Conservation (phyloP, 2,329 filamentous ascomycete species). For the Alternaria ethzedia region DNA sequence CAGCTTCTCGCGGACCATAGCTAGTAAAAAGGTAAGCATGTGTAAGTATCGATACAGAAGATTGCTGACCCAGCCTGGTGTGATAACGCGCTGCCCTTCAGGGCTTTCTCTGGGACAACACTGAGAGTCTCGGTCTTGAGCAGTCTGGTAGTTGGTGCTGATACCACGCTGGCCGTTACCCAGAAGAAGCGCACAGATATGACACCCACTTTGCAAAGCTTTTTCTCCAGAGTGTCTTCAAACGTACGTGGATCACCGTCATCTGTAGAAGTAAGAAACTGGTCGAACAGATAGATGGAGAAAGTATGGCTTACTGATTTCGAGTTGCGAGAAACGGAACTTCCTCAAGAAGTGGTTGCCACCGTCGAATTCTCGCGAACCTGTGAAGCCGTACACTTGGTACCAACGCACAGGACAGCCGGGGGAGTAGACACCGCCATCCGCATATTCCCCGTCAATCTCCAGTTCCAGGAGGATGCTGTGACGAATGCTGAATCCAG, state of each 20-base stretch:
- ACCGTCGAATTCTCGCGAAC: neutral
- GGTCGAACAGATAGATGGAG: no score
- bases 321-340: conserved; percentile 31
- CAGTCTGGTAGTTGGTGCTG: no score
- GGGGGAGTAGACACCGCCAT: neutral
- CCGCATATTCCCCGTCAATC: neutral
- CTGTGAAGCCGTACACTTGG: rapidly evolving
- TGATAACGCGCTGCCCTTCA: conserved; percentile 25
- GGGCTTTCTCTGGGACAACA: conserved; percentile 26
- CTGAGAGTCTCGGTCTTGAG: neutral
- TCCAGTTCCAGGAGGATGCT: neutral
- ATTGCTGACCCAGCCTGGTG: conserved; percentile 15
- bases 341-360: conserved; percentile 8
- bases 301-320: no score
- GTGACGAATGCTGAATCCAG: neutral
- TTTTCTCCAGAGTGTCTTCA: conserved; percentile 1
- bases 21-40: neutral
- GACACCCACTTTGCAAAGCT: conserved; percentile 17
- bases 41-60: neutral
- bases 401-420: neutral
- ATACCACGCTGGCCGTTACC: no score
- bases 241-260: neutral
- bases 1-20: no score
- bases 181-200: conserved; percentile 19
- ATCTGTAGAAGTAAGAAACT: no score